Conservation (phyloP, 371 early-diverging fungal species). For the Globomyces sp. region DNA sequence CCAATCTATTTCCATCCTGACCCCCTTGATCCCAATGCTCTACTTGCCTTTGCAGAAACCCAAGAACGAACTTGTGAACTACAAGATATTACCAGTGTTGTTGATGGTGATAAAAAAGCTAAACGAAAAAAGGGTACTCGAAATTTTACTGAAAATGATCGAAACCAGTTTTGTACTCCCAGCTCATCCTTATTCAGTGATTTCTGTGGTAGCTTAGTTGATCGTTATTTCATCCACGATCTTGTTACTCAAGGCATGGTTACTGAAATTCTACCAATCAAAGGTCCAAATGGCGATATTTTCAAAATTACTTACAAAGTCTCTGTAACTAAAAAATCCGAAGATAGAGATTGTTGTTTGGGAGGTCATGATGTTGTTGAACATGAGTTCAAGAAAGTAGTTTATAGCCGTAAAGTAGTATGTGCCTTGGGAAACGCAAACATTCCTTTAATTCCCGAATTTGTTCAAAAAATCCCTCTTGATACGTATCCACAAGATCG, state of each 20-base stretch:
- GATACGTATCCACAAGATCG: too few relatives aligned
- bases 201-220: constrained; percentile 17
- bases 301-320: constrained; percentile 2
- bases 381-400: background rate
- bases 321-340: background rate
- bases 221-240: constrained; percentile 23
- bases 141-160: constrained; percentile 20
- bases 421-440: constrained; percentile 23
- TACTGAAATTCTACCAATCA: constrained; percentile 13
- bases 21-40: constrained; percentile 22
- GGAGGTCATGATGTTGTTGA: too few relatives aligned
- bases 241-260: constrained; percentile 17
- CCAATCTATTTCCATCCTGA: constrained; percentile 27
- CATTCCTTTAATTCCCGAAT: constrained; percentile 19
- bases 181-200: constrained; percentile 12
- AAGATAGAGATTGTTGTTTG: too few relatives aligned
- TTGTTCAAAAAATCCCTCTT: background rate
- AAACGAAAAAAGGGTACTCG: constrained; percentile 7
- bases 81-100: constrained; percentile 15
- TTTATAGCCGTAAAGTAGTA: constrained; percentile 15
- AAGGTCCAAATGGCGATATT: too few relatives aligned
- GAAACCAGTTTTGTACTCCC: constrained; percentile 22
- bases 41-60: constrained; percentile 18
- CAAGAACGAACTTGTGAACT: constrained; percentile 18
- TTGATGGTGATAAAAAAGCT: constrained; percentile 15